phyloP scores from a whole-genome alignment of 257 asterid genomes.

The Penstemon eatonii region DNA sequence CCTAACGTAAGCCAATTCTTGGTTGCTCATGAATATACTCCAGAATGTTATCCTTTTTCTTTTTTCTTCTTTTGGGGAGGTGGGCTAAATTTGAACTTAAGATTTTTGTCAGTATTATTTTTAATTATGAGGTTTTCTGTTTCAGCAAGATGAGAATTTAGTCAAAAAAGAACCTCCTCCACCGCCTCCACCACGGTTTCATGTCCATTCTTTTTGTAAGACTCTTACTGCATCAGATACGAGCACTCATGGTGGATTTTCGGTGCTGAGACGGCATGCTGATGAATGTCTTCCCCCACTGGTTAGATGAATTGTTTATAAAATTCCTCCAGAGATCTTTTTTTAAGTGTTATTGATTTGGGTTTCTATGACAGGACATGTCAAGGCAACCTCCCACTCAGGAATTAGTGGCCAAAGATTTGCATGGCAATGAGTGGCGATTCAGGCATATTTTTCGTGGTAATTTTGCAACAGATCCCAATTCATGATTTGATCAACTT shows the following conservation, averaged over 20 bases:
- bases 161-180: slow-evolving; percentile 2
- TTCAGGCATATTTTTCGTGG: slow-evolving; percentile 94
- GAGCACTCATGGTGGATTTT: slow-evolving; percentile 93
- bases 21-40: background rate
- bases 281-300: slow-evolving; percentile 82
- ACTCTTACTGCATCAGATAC: slow-evolving; percentile 90
- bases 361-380: slow-evolving; percentile 57
- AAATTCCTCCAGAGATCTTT: background rate
- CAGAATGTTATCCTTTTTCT: background rate
- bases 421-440: slow-evolving; percentile 86
- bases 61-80: background rate
- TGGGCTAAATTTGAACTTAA: background rate
- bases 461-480: slow-evolving; percentile 14
- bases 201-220: slow-evolving; percentile 63
- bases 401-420: slow-evolving; percentile 80
- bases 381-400: slow-evolving; percentile 70
- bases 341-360: slow-evolving; percentile 15
- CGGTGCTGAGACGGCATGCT: slow-evolving; percentile 89
- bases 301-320: slow-evolving; percentile 32
- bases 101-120: slow-evolving; percentile 2
- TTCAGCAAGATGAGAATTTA: slow-evolving; percentile 19
- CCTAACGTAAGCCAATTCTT: slow-evolving; percentile 50
- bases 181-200: slow-evolving; percentile 1
- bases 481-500: background rate
- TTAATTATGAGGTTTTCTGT: background rate